phyloP scores from a whole-genome alignment of 148 eudicot species.

The Vaccinium darrowii region DNA sequence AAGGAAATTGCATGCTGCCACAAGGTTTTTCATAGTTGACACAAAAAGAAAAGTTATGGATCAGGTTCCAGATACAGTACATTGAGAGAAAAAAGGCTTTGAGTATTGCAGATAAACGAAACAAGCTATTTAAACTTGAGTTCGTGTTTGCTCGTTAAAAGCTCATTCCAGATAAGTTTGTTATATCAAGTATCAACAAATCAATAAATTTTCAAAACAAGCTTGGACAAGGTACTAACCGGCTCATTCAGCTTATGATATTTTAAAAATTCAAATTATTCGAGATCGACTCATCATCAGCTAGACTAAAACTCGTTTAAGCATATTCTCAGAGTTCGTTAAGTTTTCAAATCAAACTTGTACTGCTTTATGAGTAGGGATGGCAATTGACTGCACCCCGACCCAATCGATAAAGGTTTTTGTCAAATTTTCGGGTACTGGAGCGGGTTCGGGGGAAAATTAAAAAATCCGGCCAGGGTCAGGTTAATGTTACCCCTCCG shows the following conservation, averaged over 20 bases:
- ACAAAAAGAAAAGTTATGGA: background rate
- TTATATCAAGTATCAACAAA: background rate
- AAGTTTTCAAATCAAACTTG: background rate
- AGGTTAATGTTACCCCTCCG: too few relatives aligned
- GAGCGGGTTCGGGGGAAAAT: too few relatives aligned
- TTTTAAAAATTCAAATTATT: background rate
- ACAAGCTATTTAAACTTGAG: background rate
- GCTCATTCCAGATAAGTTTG: background rate
- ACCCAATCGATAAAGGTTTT: too few relatives aligned
- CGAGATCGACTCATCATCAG: background rate
- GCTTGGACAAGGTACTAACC: background rate
- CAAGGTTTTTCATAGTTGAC: background rate
- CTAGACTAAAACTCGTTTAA: background rate
- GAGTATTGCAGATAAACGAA: background rate
- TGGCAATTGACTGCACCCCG: too few relatives aligned
- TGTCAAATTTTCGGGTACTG: too few relatives aligned
- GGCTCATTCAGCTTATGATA: background rate
- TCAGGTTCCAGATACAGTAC: background rate
- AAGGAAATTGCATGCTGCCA: constrained; percentile 83
- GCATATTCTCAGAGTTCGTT: background rate
- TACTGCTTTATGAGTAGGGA: too few relatives aligned
- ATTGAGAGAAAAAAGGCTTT: background rate
- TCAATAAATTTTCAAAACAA: background rate
- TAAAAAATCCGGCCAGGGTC: too few relatives aligned
- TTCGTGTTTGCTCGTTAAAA: background rate